phyloP scores from a whole-genome alignment of 805 yeast species.

The Metschnikowia anglica region DNA sequence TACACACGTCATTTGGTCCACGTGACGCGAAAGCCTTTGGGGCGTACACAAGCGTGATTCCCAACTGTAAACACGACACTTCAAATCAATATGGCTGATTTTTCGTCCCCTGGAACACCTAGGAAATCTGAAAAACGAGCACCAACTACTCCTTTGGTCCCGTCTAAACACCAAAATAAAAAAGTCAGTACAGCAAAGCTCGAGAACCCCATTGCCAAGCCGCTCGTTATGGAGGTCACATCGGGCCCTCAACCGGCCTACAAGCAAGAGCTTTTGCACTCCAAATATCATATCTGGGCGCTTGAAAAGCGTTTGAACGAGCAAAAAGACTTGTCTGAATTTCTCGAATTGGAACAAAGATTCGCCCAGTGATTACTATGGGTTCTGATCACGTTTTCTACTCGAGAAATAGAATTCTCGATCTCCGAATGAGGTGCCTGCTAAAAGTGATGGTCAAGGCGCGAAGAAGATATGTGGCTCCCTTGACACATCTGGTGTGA shows the following conservation, averaged over 20 bases:
- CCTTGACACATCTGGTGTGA: too few species aligned
- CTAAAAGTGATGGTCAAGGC: too few species aligned
- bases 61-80: background rate
- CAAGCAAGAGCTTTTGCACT: slow-evolving; percentile 23
- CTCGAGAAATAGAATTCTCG: too few species aligned
- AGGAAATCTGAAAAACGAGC: slow-evolving; percentile 28
- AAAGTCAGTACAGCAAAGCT: slow-evolving; percentile 18
- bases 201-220: slow-evolving; percentile 3
- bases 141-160: slow-evolving; percentile 38
- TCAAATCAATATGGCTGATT: background rate
- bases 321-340: slow-evolving; percentile 27
- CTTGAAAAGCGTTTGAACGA: slow-evolving; percentile 24
- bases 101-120: slow-evolving; percentile 11
- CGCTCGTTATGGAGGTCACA: slow-evolving; percentile 4
- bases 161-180: slow-evolving; percentile 25
- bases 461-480: too few species aligned
- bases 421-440: too few species aligned
- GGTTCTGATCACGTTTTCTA: too few species aligned
- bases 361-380: background rate
- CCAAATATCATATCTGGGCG: slow-evolving; percentile 34
- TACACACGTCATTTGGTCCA: background rate
- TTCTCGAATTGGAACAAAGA: slow-evolving; percentile 31
- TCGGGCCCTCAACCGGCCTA: slow-evolving; percentile 4
- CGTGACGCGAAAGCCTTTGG: background rate
- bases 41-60: background rate